A percentile compares a stretch with the other conserved stretches of the same genome.
Evolutionary conservation across 768 basidiomycete genomes (phyloP).

Genomic region (Sutorius australiensis): DNA sequence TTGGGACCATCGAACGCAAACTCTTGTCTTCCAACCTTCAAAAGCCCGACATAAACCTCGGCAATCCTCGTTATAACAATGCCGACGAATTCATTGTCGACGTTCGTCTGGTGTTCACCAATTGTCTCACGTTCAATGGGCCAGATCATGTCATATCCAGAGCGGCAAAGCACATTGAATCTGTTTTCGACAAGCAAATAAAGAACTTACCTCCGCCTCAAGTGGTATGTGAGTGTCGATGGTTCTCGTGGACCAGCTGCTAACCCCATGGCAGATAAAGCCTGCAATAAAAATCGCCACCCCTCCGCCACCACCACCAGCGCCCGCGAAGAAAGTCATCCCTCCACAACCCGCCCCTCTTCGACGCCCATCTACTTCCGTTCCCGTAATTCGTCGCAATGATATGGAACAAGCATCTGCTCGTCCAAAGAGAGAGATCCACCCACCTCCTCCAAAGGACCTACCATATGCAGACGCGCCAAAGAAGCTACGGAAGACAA

Average conservation of each 20-base stretch:
- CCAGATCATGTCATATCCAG: slow-evolving; percentile 73
- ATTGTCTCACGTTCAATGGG: slow-evolving; percentile 91
- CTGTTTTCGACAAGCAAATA: slow-evolving; percentile 83
- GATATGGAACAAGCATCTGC: slow-evolving; percentile 51
- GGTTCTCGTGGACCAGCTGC: slow-evolving; percentile 9
- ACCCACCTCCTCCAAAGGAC: slow-evolving; percentile 92
- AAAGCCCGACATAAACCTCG: slow-evolving; percentile 67
- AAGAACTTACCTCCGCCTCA: slow-evolving; percentile 75
- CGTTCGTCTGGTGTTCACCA: slow-evolving; percentile 83
- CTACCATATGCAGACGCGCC: slow-evolving; percentile 76
- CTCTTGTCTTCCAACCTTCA: slow-evolving; percentile 71
- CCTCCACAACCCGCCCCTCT: slow-evolving; percentile 40
- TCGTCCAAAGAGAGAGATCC: slow-evolving; percentile 97
- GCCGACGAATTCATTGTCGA: slow-evolving; percentile 83
- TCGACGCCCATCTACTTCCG: slow-evolving; percentile 74
- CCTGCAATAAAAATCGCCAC: slow-evolving; percentile 41
- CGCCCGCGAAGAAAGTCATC: slow-evolving; percentile 26
- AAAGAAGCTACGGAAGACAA: slow-evolving; percentile 62
- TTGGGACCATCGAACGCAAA: slow-evolving; percentile 89
- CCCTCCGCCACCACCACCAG: slow-evolving; percentile 38
- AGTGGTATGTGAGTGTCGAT: slow-evolving; percentile 54
- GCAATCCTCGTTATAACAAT: slow-evolving; percentile 71
- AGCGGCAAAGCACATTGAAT: slow-evolving; percentile 82
- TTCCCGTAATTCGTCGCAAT: slow-evolving; percentile 80
- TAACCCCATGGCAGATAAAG: slow-evolving; percentile 34